Conservation (phyloP, 148 eudicot genomes). For the Camellia japonica region DNA sequence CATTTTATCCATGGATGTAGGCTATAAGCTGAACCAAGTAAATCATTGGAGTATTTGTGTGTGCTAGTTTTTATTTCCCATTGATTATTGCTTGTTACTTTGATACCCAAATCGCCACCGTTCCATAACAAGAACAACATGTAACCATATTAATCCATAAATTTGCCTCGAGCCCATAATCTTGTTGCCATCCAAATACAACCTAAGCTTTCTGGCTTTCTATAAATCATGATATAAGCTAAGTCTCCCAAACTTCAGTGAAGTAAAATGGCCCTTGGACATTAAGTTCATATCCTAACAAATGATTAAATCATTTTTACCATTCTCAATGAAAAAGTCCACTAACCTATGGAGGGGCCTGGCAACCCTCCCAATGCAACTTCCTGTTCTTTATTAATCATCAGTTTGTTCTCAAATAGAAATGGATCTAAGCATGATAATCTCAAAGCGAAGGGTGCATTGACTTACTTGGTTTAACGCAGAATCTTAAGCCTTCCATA, state of each 20-base stretch:
- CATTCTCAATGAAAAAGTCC: background rate
- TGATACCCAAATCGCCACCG: too few relatives aligned
- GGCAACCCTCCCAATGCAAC: background rate
- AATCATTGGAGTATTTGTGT: too few relatives aligned
- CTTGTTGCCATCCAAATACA: background rate
- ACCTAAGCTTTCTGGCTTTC: background rate
- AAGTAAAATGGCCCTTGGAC: background rate
- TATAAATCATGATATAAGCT: background rate
- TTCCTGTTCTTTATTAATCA: background rate
- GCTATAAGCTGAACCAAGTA: too few relatives aligned
- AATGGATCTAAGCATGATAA: background rate
- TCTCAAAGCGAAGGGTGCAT: background rate
- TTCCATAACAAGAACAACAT: too few relatives aligned
- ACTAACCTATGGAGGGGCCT: background rate
- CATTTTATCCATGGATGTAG: too few relatives aligned
- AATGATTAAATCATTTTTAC: background rate
- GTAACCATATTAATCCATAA: too few relatives aligned
- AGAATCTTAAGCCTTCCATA: conserved; percentile 83
- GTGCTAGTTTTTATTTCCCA: too few relatives aligned
- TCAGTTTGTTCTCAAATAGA: background rate
- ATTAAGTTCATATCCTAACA: background rate
- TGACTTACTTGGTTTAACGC: conserved; percentile 54
- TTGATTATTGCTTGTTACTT: too few relatives aligned
- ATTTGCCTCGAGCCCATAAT: background rate
- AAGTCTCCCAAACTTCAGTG: background rate